Evolutionary conservation across 129 eudicot genomes (phyloP).

Genomic region (Deinandra increscens): DNA sequence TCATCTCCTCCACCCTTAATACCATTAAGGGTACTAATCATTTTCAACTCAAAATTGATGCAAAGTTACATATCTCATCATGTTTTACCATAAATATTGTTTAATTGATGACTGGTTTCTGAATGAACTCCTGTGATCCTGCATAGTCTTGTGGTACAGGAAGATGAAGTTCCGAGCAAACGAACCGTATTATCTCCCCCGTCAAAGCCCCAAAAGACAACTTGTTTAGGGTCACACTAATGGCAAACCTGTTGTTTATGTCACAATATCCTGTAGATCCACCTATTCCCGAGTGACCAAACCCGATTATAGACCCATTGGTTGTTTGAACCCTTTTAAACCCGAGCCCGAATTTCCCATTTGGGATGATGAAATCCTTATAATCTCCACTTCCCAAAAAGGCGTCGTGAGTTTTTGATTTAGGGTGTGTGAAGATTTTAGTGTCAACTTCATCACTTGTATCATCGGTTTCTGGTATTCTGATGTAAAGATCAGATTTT

Average conservation of each 20-base stretch:
- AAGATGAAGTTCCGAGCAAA: conserved; percentile 68
- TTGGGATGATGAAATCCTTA: conserved; percentile 24
- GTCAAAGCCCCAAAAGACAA: conserved; percentile 76
- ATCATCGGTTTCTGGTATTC: no score
- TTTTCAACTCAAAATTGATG: no score
- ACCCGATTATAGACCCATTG: conserved; percentile 64
- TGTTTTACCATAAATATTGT: no score
- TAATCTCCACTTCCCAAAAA: conserved; percentile 82
- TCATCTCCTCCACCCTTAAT: no score
- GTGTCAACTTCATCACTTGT: background rate
- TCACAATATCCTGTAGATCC: conserved; percentile 92
- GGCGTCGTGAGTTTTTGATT: conserved; percentile 57
- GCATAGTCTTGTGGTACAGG: conserved; percentile 56
- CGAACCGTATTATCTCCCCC: conserved; percentile 56
- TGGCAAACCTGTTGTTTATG: conserved; percentile 66
- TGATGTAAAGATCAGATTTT: no score
- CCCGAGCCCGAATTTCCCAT: conserved; percentile 73
- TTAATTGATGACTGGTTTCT: no score
- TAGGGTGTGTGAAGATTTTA: conserved; percentile 38
- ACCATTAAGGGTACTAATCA: no score
- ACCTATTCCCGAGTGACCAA: conserved; percentile 93
- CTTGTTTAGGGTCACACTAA: conserved; percentile 69
- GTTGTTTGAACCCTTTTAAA: conserved; percentile 46
- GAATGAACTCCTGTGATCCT: no score
- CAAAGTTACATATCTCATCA: no score